Percentiles rank a stretch among this genome's conserved stretches.
Conservation (phyloP, 495 filamentous ascomycete genomes). For the Aspergillus conjunctus region DNA sequence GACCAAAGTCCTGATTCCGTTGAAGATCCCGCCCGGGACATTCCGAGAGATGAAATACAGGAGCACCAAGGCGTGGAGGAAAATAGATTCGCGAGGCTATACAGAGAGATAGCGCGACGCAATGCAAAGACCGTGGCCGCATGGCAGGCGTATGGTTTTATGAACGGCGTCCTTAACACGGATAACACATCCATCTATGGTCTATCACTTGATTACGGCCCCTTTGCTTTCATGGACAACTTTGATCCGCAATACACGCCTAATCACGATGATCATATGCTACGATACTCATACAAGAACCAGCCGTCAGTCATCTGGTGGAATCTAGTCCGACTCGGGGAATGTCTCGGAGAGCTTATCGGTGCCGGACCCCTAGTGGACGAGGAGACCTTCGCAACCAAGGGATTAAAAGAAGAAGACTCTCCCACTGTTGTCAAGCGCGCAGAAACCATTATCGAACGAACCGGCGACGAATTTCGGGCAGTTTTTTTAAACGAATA, state of each 20-base stretch:
- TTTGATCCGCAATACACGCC: slow-evolving; percentile 95
- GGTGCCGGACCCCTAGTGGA: slow-evolving; percentile 72
- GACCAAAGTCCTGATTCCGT: slow-evolving; percentile 40
- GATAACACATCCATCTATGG: slow-evolving; percentile 94
- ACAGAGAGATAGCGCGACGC: slow-evolving; percentile 80
- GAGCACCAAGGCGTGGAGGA: slow-evolving; percentile 66
- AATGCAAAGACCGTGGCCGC: slow-evolving; percentile 88
- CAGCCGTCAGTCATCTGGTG: slow-evolving; percentile 98
- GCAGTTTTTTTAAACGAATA: slow-evolving; percentile 84
- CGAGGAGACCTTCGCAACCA: slow-evolving; percentile 63
- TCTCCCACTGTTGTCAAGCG: slow-evolving; percentile 70
- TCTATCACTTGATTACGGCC: slow-evolving; percentile 88
- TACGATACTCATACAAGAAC: slow-evolving; percentile 89
- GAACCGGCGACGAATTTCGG: slow-evolving; percentile 82
- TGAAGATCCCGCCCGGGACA: slow-evolving; percentile 46
- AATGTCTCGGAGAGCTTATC: slow-evolving; percentile 86
- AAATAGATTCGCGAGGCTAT: slow-evolving; percentile 85
- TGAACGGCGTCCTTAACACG: slow-evolving; percentile 95
- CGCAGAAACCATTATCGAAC: slow-evolving; percentile 78
- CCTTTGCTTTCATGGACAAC: slow-evolving; percentile 94
- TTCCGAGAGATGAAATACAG: slow-evolving; percentile 61
- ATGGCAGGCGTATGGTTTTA: slow-evolving; percentile 98
- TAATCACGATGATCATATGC: slow-evolving; percentile 89
- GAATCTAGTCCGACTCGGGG: slow-evolving; percentile 92
- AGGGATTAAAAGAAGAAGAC: slow-evolving; percentile 69